A percentile compares a stretch with the other conserved stretches of the same genome.
Evolutionary conservation across 768 basidiomycete genomes (phyloP).

Genomic region (Lyophyllum atratum): DNA sequence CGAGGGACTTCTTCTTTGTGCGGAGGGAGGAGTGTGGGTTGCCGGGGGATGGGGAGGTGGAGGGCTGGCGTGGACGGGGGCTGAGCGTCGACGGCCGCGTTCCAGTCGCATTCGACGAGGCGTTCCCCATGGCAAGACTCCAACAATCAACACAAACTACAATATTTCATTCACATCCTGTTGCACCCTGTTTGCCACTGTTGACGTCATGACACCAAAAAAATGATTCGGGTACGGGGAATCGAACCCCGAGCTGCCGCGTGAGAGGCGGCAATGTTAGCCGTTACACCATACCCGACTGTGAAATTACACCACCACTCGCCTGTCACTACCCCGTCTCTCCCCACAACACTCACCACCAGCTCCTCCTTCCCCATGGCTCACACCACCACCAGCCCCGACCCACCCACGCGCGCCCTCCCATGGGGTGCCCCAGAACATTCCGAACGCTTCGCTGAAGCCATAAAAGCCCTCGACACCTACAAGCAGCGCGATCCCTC

Average conservation of each 20-base stretch:
- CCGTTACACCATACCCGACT: constrained; percentile 58
- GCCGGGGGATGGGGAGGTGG: constrained; percentile 41
- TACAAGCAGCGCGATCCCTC: constrained; percentile 86
- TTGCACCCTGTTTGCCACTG: neutral
- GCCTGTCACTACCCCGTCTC: neutral
- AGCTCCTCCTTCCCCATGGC: neutral
- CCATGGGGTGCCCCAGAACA: constrained; percentile 31
- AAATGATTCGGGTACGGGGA: constrained; percentile 49
- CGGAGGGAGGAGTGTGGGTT: constrained; percentile 61
- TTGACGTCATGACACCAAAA: neutral
- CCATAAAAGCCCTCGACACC: constrained; percentile 72
- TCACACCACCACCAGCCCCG: constrained; percentile 19
- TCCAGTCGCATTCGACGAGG: constrained; percentile 2
- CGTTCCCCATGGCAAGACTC: constrained; percentile 10
- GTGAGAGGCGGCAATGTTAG: constrained; percentile 68
- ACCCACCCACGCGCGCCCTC: constrained; percentile 30
- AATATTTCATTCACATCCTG: neutral
- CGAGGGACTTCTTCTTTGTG: constrained; percentile 71
- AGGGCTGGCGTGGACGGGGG: constrained; percentile 14
- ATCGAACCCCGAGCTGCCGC: constrained; percentile 62
- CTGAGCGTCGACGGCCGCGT: neutral
- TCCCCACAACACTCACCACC: neutral
- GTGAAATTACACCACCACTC: neutral
- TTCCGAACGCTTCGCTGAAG: constrained; percentile 42
- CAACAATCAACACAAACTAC: neutral